Percentiles rank a stretch among this genome's conserved stretches.
These are phyloP conservation scores for Pyricularia pennisetigena DNA, from an alignment of 2,329 filamentous ascomycete genomes.

Conservation along the genomic window DNA sequence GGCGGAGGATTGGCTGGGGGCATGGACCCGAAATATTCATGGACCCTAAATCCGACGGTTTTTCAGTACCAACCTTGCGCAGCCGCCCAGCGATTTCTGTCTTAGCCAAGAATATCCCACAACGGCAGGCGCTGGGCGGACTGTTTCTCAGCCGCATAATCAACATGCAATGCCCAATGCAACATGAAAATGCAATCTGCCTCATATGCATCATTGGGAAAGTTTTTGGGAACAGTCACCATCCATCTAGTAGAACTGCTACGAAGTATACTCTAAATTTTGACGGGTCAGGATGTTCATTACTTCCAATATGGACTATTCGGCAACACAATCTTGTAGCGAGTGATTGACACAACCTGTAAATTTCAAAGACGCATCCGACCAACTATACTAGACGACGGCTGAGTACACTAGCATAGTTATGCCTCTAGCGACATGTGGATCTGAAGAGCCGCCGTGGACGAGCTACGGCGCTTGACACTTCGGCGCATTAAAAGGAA, in stretches of 20 bases:
- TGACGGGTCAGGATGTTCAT: background rate
- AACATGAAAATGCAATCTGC: background rate
- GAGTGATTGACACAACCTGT: background rate
- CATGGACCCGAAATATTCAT: background rate
- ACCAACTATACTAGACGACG: background rate
- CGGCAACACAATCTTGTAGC: background rate
- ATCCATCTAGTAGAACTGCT: too few species aligned
- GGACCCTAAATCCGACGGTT: background rate
- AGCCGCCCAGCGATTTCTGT: background rate
- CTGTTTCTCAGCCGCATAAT: background rate
- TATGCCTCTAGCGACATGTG: background rate
- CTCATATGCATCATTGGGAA: too few species aligned
- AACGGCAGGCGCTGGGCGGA: background rate
- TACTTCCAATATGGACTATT: background rate
- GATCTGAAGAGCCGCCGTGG: background rate
- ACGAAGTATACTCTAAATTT: background rate
- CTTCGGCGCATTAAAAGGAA: background rate
- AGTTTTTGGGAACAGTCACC: too few species aligned
- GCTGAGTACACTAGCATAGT: background rate
- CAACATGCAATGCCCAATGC: background rate
- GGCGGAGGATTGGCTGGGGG: background rate
- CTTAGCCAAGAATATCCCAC: background rate
- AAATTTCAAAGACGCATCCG: background rate
- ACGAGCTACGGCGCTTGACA: background rate
- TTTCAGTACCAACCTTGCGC: background rate